phyloP scores from a whole-genome alignment of 129 eudicot species.

The Chrysanthemum makinoi region DNA sequence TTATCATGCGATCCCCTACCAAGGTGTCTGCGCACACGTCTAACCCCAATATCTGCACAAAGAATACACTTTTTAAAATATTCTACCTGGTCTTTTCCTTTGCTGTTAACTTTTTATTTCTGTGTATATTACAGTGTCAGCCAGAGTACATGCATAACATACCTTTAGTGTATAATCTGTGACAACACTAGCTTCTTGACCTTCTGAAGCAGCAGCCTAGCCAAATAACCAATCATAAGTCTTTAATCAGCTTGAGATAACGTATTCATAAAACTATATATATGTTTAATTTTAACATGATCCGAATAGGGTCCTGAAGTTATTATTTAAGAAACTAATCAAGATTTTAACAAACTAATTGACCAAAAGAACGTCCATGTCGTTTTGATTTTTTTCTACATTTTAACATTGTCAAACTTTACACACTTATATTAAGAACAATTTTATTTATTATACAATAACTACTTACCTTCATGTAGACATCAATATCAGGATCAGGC shows the following conservation, averaged over 20 bases:
- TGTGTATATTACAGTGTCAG: too few species aligned
- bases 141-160: background rate
- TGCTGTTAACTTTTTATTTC: background rate
- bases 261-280: background rate
- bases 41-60: constrained; percentile 31
- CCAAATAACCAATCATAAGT: background rate
- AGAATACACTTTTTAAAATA: background rate
- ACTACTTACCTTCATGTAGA: constrained; percentile 57
- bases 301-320: background rate
- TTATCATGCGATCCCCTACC: constrained; percentile 38
- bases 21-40: constrained; percentile 41
- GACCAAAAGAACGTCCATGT: background rate
- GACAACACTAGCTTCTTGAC: background rate
- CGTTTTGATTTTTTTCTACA: too few species aligned
- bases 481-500: constrained; percentile 69
- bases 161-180: constrained; percentile 3
- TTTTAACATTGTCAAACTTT: too few species aligned
- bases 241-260: background rate
- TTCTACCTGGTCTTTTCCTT: background rate
- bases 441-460: background rate
- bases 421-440: too few species aligned
- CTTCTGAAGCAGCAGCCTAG: constrained; percentile 10
- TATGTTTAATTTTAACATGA: background rate
- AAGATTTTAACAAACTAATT: background rate
- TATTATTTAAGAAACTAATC: background rate